Base-by-base conservation (phyloP, 169 alveolate genomes). In the Plasmodium vivax region DNA sequence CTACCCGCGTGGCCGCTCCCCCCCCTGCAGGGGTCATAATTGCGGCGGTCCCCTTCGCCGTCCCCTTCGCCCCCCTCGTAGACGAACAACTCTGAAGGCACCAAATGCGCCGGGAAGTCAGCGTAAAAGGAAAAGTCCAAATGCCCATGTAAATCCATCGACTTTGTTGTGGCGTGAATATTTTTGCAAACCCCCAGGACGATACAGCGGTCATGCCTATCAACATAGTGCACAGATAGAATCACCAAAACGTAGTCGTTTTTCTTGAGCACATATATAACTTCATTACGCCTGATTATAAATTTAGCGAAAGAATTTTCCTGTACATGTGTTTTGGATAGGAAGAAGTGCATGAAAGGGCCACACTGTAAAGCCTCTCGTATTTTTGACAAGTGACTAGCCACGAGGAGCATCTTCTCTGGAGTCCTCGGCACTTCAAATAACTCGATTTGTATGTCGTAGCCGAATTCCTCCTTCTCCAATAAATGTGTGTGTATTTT, bases 301-400 rank as follows among this genome's bases (percentile, higher is more conserved):
- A 90, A 41, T 81, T 90, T 90, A 80, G 73, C 83, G 72, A 90
- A 90, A 41, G 75, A 14, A 90, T 90, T 82, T 90, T 90, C 94
- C 8, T 54, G 54, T 12, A n/a, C 36, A 58, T 90, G 82, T n/a
- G 79, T 74, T 68, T 81, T 79, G 43, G 90, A 43, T n/a, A 90
- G 83, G 54, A 90, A 82, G 80, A 90, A 90, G 36, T 90, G 91
- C 94, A 90, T 90, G 14, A 80, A 81, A 41, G 94, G 85, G 27
- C 94, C 83, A 90, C 92, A 90, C 41, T 43, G 84, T 51, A 90
- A 71, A 62, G 94, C 94, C 62, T 90, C 94, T 90, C 94, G 32
- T 80, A 90, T 90, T 90, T 82, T 90, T 16, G 94, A 90, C 74
- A 90, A 81, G 47, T 90, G 94, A 23, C 38, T 90, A 14, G 94